A percentile compares a stretch with the other conserved stretches of the same genome.
Evolutionary conservation across 345 rosid genomes (phyloP).

Genomic region (Citrus inodora): DNA sequence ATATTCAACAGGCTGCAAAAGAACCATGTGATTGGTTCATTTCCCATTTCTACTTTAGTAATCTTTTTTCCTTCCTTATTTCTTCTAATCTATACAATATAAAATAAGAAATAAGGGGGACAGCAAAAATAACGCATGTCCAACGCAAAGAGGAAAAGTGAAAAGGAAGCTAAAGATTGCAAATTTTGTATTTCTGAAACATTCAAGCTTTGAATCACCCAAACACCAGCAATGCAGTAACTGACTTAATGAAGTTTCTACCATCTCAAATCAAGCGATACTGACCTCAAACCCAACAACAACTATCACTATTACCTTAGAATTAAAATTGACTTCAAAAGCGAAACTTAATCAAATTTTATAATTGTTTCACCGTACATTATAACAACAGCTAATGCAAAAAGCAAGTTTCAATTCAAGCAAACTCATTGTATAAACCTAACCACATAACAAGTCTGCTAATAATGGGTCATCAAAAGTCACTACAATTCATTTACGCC

Average conservation of each 20-base stretch:
- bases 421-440: background rate
- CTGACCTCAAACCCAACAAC: background rate
- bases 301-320: background rate
- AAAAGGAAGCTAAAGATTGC: background rate
- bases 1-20: background rate
- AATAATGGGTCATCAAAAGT: background rate
- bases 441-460: background rate
- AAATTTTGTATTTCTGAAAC: background rate
- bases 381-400: background rate
- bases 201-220: background rate
- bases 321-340: background rate
- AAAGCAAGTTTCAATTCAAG: background rate
- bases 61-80: background rate
- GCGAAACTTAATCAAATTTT: background rate
- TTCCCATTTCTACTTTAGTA: background rate
- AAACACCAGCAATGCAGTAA: background rate
- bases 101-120: background rate
- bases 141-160: background rate
- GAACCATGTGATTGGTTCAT: background rate
- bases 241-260: background rate
- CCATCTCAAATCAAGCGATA: background rate
- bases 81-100: background rate
- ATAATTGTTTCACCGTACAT: background rate
- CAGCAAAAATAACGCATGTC: background rate
- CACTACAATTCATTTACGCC: background rate